Evolutionary conservation across 1,284 basidiomycete genomes (phyloP).

Genomic region (Puccinia horiana): DNA sequence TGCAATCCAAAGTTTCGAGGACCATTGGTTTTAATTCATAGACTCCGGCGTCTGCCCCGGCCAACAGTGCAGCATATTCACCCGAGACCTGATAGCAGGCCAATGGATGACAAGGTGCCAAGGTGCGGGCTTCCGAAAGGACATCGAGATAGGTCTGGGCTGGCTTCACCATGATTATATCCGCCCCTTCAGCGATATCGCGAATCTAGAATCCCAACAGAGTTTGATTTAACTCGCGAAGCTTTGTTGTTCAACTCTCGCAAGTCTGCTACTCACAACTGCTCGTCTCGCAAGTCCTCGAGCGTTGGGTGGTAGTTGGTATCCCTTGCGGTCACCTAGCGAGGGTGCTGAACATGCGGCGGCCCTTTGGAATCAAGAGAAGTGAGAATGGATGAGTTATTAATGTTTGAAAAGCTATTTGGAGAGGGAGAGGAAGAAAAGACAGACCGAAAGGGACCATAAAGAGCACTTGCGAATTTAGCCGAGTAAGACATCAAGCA

Average conservation of each 20-base stretch:
- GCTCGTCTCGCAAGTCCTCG: slow-evolving; percentile 90
- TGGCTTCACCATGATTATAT: slow-evolving; percentile 99
- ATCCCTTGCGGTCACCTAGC: slow-evolving; percentile 94
- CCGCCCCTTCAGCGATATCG: slow-evolving; percentile 89
- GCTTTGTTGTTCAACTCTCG: background rate
- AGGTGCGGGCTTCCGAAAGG: slow-evolving; percentile 79
- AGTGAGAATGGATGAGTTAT: background rate
- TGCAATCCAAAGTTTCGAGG: slow-evolving; percentile 84
- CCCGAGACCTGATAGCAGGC: slow-evolving; percentile 92
- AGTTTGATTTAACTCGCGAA: slow-evolving; percentile 14
- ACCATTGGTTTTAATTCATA: slow-evolving; percentile 91
- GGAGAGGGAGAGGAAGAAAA: background rate
- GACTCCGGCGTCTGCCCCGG: slow-evolving; percentile 87
- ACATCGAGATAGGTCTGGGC: slow-evolving; percentile 94
- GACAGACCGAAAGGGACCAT: slow-evolving; percentile 89
- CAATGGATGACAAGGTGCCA: slow-evolving; percentile 81
- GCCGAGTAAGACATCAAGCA: slow-evolving; percentile 98
- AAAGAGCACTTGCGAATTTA: slow-evolving; percentile 94
- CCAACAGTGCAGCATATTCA: slow-evolving; percentile 94
- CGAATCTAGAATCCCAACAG: slow-evolving; percentile 66
- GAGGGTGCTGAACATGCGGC: slow-evolving; percentile 92
- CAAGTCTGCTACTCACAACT: slow-evolving; percentile 67
- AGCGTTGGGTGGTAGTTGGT: slow-evolving; percentile 86
- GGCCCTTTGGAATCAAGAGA: slow-evolving; percentile 65
- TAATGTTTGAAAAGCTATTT: background rate